Percentiles rank a stretch among this genome's conserved stretches.
phyloP scores from a whole-genome alignment of 2,329 filamentous ascomycete species.

The Aspergillus unguis region DNA sequence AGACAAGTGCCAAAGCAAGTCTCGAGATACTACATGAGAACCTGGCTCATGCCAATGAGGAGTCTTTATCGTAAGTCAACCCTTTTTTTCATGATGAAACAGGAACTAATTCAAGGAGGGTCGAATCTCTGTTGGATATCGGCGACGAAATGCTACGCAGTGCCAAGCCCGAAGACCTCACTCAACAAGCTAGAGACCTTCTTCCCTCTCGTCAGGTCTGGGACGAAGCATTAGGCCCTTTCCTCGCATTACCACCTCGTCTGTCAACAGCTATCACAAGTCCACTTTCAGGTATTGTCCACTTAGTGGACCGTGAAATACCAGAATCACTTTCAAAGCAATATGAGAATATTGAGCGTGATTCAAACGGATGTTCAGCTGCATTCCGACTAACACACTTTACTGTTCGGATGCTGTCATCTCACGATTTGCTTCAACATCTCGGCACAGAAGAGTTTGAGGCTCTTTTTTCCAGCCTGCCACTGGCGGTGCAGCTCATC shows the following conservation, averaged over 20 bases:
- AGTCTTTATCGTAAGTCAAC: conserved; percentile 45
- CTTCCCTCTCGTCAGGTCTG: conserved; percentile 65
- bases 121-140: conserved; percentile 56
- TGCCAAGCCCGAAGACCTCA: conserved; percentile 24
- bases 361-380: conserved; percentile 67
- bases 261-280: conserved; percentile 71
- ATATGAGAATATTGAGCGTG: conserved; percentile 48
- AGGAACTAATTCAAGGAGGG: conserved; percentile 38
- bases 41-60: conserved; percentile 43
- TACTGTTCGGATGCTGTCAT: conserved; percentile 56
- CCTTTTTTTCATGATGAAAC: not conserved
- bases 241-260: conserved; percentile 43
- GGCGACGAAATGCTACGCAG: conserved; percentile 48
- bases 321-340: conserved; percentile 23
- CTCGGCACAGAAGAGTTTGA: conserved; percentile 33
- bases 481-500: conserved; percentile 54
- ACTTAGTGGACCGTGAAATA: conserved; percentile 52
- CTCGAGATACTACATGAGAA: conserved; percentile 53
- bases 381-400: conserved; percentile 75
- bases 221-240: conserved; percentile 58
- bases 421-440: conserved; percentile 33
- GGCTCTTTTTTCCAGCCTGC: conserved; percentile 50
- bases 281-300: conserved; percentile 66
- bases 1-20: conserved; percentile 44
- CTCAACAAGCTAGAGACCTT: conserved; percentile 43